Evolutionary conservation across 768 basidiomycete genomes (phyloP).

Genomic region (Coprinopsis strossmayeri): DNA sequence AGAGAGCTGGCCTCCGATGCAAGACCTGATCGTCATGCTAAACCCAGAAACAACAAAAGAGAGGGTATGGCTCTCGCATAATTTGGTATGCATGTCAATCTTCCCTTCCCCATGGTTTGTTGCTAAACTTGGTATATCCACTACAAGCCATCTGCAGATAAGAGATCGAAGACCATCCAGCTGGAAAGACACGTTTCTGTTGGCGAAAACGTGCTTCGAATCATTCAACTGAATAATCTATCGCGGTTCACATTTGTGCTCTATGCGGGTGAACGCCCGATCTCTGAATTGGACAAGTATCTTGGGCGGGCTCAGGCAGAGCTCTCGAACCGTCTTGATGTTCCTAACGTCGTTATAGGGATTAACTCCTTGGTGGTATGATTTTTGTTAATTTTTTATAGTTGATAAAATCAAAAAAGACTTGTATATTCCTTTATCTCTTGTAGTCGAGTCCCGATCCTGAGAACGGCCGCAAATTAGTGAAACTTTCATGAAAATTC

Average conservation of each 20-base stretch:
- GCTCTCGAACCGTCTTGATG: neutral
- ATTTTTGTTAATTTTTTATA: too few species aligned
- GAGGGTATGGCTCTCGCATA: neutral
- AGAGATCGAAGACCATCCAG: conserved; percentile 11
- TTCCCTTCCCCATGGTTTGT: neutral
- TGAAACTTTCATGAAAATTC: too few species aligned
- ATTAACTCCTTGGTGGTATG: too few species aligned
- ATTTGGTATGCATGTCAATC: conserved; percentile 1
- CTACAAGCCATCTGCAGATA: neutral
- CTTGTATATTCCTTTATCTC: neutral
- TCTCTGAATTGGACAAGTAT: neutral
- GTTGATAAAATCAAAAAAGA: neutral
- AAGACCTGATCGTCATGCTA: conserved; percentile 15
- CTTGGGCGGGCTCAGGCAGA: neutral
- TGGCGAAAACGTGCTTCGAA: conserved; percentile 41
- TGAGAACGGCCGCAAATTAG: too few species aligned
- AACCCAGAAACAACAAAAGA: conserved; percentile 25
- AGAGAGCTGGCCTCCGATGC: conserved; percentile 6
- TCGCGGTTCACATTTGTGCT: conserved; percentile 38
- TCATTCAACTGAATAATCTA: conserved; percentile 42
- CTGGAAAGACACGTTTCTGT: conserved; percentile 33
- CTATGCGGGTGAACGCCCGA: conserved; percentile 19
- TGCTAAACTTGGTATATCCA: neutral
- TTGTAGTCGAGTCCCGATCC: too few species aligned
- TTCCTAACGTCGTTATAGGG: neutral